Conservation (phyloP, 768 basidiomycete species). For the button mushroom (Agaricus bisporus) region DNA sequence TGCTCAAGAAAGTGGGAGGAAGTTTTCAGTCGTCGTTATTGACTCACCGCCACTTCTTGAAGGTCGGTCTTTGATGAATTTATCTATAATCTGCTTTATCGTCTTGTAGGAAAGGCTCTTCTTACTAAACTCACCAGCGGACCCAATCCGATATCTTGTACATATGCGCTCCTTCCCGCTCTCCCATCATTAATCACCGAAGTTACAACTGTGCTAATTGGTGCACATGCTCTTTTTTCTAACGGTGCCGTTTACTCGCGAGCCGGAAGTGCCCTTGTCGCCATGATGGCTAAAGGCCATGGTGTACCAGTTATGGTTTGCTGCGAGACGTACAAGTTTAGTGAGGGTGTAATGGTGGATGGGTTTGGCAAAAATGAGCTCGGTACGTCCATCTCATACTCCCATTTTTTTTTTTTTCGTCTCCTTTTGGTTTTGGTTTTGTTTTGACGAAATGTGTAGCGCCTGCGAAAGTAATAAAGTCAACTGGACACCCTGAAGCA, state of each 20-base stretch:
- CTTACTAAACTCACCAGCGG: slow-evolving; percentile 63
- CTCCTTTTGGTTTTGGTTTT: too few relatives aligned
- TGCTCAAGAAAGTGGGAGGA: slow-evolving; percentile 67
- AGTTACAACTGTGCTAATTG: slow-evolving; percentile 80
- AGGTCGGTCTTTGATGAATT: slow-evolving; percentile 37
- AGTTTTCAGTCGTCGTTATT: slow-evolving; percentile 86
- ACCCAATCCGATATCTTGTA: slow-evolving; percentile 64
- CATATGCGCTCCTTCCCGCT: slow-evolving; percentile 88
- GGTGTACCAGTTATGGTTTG: slow-evolving; percentile 93
- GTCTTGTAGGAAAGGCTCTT: slow-evolving; percentile 65
- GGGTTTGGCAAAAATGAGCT: slow-evolving; percentile 95
- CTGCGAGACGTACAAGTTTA: slow-evolving; percentile 98
- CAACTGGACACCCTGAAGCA: slow-evolving; percentile 18
- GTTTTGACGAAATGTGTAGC: slow-evolving; percentile 21
- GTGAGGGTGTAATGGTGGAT: slow-evolving; percentile 87
- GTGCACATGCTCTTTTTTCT: slow-evolving; percentile 90
- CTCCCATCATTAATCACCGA: slow-evolving; percentile 75
- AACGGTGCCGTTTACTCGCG: slow-evolving; percentile 93
- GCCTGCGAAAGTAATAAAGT: slow-evolving; percentile 27
- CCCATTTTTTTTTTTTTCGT: too few relatives aligned
- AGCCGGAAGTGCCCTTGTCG: slow-evolving; percentile 92
- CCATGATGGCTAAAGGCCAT: slow-evolving; percentile 90
- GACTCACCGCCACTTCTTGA: slow-evolving; percentile 95
- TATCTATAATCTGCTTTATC: slow-evolving; percentile 1
- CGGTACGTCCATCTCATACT: slow-evolving; percentile 40